Percentiles rank a stretch among this genome's conserved stretches.
phyloP scores from a whole-genome alignment of 2,329 filamentous ascomycete genomes.

The Ceratocystis huliohia region DNA sequence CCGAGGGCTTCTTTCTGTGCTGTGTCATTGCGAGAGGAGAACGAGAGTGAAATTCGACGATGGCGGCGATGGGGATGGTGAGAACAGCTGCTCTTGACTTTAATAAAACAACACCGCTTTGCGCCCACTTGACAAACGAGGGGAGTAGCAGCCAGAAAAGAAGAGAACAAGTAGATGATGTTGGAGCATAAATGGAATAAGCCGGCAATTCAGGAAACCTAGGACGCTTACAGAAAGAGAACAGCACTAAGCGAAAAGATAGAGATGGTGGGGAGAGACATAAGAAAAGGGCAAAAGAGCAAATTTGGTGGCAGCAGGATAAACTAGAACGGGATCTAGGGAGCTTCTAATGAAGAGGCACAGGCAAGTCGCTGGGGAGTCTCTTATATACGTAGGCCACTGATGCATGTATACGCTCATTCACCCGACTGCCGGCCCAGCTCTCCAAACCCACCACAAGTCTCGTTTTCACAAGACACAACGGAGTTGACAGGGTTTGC shows the following conservation, averaged over 20 bases:
- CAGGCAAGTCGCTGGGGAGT: neutral
- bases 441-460: neutral
- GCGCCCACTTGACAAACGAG: neutral
- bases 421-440: neutral
- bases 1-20: constrained; percentile 55
- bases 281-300: neutral
- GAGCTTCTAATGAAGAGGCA: neutral
- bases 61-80: neutral
- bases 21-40: constrained; percentile 27
- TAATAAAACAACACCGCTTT: neutral
- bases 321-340: neutral
- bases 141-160: constrained; percentile 12
- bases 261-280: neutral
- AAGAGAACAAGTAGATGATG: constrained; percentile 13
- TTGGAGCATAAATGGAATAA: neutral
- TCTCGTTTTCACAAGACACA: constrained; percentile 4
- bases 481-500: neutral
- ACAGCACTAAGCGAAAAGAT: constrained; percentile 14
- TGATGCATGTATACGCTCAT: neutral
- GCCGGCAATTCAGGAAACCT: neutral
- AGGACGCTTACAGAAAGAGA: neutral
- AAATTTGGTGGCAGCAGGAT: neutral
- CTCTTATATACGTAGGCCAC: neutral
- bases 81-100: neutral
- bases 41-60: neutral